phyloP scores from a whole-genome alignment of 768 basidiomycete genomes.

The Collybia mongolica region DNA sequence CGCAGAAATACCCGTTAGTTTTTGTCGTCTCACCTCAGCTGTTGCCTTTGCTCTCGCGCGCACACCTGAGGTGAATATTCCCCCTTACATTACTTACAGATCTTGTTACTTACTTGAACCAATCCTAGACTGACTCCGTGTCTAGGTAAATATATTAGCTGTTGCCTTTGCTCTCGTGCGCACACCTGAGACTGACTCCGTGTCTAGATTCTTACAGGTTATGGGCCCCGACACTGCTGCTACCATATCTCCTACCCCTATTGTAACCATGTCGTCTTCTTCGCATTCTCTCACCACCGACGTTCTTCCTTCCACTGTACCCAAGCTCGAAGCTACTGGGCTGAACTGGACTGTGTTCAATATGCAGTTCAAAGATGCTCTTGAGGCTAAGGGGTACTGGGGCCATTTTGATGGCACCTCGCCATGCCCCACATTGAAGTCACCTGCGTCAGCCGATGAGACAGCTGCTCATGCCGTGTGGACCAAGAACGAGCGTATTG shows the following conservation, averaged over 20 bases:
- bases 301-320: background rate
- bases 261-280: background rate
- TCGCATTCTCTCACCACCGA: background rate
- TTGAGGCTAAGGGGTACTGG: too few species aligned
- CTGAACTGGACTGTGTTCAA: too few species aligned
- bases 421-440: too few species aligned
- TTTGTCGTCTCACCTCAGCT: too few species aligned
- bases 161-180: background rate
- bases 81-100: background rate
- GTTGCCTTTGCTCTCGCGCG: too few species aligned
- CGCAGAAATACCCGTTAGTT: too few species aligned
- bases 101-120: background rate
- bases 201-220: background rate
- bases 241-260: background rate
- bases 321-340: too few species aligned
- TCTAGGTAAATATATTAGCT: too few species aligned
- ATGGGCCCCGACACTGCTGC: constrained; percentile 1
- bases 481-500: background rate
- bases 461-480: background rate
- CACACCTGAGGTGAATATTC: too few species aligned
- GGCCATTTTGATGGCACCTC: too few species aligned
- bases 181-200: background rate
- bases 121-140: background rate
- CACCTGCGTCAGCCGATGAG: background rate
- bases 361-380: too few species aligned